A percentile compares a stretch with the other conserved stretches of the same genome.
phyloP scores from a whole-genome alignment of 169 alveolate species.

The Cryptosporidium muris region DNA sequence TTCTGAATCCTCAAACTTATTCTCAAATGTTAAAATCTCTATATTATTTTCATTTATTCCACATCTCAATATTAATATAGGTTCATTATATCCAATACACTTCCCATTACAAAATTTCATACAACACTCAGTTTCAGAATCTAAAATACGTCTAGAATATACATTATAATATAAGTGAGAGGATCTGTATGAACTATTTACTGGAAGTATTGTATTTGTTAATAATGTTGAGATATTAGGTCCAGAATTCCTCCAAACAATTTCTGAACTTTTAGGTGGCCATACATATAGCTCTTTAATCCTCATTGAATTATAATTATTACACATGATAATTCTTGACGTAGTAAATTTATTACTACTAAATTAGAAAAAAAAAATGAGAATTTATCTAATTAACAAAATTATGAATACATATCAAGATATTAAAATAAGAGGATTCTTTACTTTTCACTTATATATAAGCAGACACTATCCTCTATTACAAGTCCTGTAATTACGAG shows the following conservation, averaged over 20 bases:
- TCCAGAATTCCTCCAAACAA: slow-evolving; percentile 63
- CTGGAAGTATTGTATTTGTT: slow-evolving; percentile 46
- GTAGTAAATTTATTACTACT: no score
- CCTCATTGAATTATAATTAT: background rate
- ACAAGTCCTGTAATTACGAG: slow-evolving; percentile 16
- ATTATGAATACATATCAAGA: no score
- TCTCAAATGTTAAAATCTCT: slow-evolving; percentile 18
- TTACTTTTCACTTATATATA: slow-evolving; percentile 10
- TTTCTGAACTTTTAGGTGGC: slow-evolving; percentile 33
- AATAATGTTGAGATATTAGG: slow-evolving; percentile 56
- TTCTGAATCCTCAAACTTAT: background rate
- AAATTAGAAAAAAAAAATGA: no score
- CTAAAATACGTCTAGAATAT: slow-evolving; percentile 50
- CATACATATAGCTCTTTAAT: background rate
- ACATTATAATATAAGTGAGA: slow-evolving; percentile 58
- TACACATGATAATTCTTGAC: background rate
- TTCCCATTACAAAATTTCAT: slow-evolving; percentile 33
- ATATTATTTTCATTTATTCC: slow-evolving; percentile 34
- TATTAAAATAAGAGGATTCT: background rate
- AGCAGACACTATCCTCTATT: slow-evolving; percentile 12
- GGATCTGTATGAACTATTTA: slow-evolving; percentile 16
- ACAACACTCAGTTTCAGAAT: slow-evolving; percentile 47
- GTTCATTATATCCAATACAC: slow-evolving; percentile 24
- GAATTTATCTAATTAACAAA: no score
- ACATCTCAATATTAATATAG: slow-evolving; percentile 25